Base-by-base conservation (phyloP, 305 asterid species). In the Caryopteris hybrid region DNA sequence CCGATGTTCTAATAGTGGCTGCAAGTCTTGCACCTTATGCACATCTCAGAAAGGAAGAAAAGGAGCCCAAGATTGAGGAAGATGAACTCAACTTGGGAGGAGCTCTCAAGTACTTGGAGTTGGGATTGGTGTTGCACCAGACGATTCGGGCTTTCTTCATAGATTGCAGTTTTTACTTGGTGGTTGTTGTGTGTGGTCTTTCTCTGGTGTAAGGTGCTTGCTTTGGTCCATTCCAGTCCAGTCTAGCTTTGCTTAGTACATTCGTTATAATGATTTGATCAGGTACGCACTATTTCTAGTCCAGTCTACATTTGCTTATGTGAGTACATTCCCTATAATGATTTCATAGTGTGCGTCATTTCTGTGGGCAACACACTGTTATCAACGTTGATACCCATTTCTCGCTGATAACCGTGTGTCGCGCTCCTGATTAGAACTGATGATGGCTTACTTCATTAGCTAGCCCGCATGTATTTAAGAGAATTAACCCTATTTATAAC, bases 101-200 rank as follows among this genome's bases (percentile, higher is more conserved):
- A 61, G 95, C 92, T 61, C 36, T 88, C 29, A 83, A 70, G 69
- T 17, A 79, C 57, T 16, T 92, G 79, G 95, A 92, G 59, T 16
- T 80, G 47, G 91, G 95, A 2, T 59, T 92, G 62, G 95, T 89
- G 11, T 20, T 87, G 59, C 83, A 89, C 78, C 95, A 88, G 74
- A 63, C 78, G n/a, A 22, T 82, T 2, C 77, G 91, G 6, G 91
- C 85, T 9, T 23, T 85, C 62, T 92, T 89, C 77, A 83, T 86
- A 16, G 95, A 92, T 56, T 88, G 87, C 81, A 87, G 96, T 57
- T 84, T 87, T 63, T 89, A 88, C 62, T 34, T 81, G 75, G 96
- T 80, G 22, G 73, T 88, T 64, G 87, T 89, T 16, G 75, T 84
- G 4, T 85, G 85, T 53, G 96, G 92, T 55, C 82, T 87, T 74